Evolutionary conservation across 768 basidiomycete species (phyloP), one percentile per base, ranked within the genome.

Genomic region (Macrolepiota dolichaula): DNA sequence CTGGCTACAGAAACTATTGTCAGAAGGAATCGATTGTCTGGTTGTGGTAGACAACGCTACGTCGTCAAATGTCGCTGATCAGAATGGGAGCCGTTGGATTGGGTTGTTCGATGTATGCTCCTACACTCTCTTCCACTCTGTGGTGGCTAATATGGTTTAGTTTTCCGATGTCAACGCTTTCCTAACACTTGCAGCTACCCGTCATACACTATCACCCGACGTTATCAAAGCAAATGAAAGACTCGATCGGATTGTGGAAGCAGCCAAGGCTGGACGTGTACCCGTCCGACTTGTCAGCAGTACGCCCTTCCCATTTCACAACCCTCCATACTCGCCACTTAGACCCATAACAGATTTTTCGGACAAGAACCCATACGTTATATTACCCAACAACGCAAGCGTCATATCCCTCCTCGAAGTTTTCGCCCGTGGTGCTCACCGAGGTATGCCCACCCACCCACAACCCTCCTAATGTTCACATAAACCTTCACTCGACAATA

Each of bases 161-260:
- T 92, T 84, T 66, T 86, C 91, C 17, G 92, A 94, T 69, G 88
- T 93, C 11, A 94, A 94, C 69, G 89, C 92, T n/a, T 94, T 93
- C 68, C 73, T 94, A 62, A 91, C 89, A 2, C 76, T 94, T 50
- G 92, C 92, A 10, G 91, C 92, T 6, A 92, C 89, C 3, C 77
- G 86, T 49, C 90, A 92, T 68, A 88, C 86, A 2, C 78, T 89
- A 42, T 72, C 76, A 24, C 78, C 81, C 0, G 86, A 87, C n/a
- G 82, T 87, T 52, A 70, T 89, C 17, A 78, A 79, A 35, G 84
- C 80, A 4, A 82, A 86, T 63, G 73, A 82, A 1, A 83, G 87
- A 2, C 79, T 85, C 24, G 80, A 85, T 62, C 82, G 87, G 59
- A 93, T 94, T 59, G 78, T 92, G 32, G 77, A 80, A 37, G 91